Base-by-base conservation (phyloP, 208 protist species). In the Wallacemonas collosoma region DNA sequence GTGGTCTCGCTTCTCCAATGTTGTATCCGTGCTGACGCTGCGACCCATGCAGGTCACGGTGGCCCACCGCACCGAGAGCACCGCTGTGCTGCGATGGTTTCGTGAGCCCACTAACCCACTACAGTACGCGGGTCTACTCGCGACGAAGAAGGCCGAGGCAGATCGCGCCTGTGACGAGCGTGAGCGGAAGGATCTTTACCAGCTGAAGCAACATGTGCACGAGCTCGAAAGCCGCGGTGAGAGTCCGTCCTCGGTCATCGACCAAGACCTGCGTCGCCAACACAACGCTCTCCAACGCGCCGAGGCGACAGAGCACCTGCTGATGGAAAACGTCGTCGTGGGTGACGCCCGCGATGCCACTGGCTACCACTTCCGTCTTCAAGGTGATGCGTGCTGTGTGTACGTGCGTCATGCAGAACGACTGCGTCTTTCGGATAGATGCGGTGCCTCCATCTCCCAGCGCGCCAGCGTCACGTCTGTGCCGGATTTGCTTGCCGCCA, bases 1-100 rank as follows among this genome's bases (percentile, higher is more conserved):
- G 65, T 97, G 91, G 94, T 96, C 90, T 1, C 76, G 84, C 72
- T 87, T 89, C 44, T 97, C 90, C 3, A 85, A 85, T 68, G 88
- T 90, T 64, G 80, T 85, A 43, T 88, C 89, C 14, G 57, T 98
- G n/a, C 76, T 95, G 44, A 98, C 94, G 39, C 83, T 98, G 47
- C 45, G 71, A 6, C 70, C 87, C 4, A 88, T 97, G 72, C 72
- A 77, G 51, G 74, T 83, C 38, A 60, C 73, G 2, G 79, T 94
- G 38, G 68, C 68, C 39, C 83, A 94, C 77, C 80, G 80, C 75
- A 93, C 92, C 15, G 94, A 97, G 79, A 83, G 68, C 44, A 83
- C 76, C 54, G 83, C 85, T 1, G 53, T 79, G 65, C 72, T 95
- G 56, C 86, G 76, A 9, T 97, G 94, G 92, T 73, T 70, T 15